These are phyloP conservation scores for Botrytis sinoallii DNA, from an alignment of 2,329 filamentous ascomycete species.

Conservation along the genomic window DNA sequence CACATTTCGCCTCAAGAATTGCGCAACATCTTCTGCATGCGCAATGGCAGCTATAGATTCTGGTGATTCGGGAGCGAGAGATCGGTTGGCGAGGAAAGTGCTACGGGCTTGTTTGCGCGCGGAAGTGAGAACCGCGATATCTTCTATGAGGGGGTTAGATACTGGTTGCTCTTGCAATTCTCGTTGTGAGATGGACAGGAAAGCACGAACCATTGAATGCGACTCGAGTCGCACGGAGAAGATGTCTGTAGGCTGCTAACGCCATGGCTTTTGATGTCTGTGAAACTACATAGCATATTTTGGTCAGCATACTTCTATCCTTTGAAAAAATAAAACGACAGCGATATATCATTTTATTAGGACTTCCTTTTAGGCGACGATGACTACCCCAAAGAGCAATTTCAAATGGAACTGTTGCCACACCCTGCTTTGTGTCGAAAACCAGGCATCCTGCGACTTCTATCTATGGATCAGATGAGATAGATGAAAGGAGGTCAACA, in stretches of 20 bases:
- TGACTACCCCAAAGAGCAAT: background rate
- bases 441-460: background rate
- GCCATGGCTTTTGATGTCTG: constrained; percentile 50
- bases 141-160: constrained; percentile 53
- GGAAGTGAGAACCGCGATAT: constrained; percentile 63
- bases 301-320: background rate
- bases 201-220: constrained; percentile 71
- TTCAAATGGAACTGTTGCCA: background rate
- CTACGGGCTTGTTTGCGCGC: constrained; percentile 70
- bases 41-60: constrained; percentile 63
- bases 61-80: constrained; percentile 54
- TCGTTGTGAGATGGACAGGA: background rate
- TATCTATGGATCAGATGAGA: background rate
- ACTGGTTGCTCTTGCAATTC: background rate
- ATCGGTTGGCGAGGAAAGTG: constrained; percentile 67
- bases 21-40: constrained; percentile 79
- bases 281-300: background rate
- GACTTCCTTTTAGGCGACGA: too few relatives aligned
- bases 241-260: constrained; percentile 71
- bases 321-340: background rate
- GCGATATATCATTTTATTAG: background rate
- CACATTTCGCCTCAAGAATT: constrained; percentile 76
- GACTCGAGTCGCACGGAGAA: constrained; percentile 76
- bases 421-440: background rate
- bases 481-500: background rate